Percentiles rank a stretch among this genome's conserved stretches.
Conservation (phyloP, 208 protist species). For the Trypanosoma platydactyli region DNA sequence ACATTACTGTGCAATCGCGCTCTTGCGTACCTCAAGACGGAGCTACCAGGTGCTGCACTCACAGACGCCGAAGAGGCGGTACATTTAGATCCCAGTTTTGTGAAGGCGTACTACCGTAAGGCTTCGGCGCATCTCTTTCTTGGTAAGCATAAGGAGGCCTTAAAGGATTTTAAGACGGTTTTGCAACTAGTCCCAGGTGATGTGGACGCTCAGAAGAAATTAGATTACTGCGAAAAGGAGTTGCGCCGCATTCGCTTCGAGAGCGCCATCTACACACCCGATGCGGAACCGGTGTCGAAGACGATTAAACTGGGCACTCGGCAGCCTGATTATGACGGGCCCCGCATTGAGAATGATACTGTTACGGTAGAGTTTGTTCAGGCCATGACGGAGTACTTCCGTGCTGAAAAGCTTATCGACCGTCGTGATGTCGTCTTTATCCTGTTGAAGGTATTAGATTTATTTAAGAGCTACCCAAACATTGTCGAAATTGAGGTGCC, state of each 20-base stretch:
- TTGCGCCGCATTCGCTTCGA: slow-evolving; percentile 93
- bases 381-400: slow-evolving; percentile 78
- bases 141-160: slow-evolving; percentile 95
- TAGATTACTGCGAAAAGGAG: slow-evolving; percentile 93
- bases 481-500: slow-evolving; percentile 88
- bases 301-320: slow-evolving; percentile 79
- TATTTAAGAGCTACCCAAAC: slow-evolving; percentile 85
- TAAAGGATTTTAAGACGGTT: slow-evolving; percentile 91
- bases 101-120: slow-evolving; percentile 98
- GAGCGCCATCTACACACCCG: slow-evolving; percentile 92
- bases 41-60: slow-evolving; percentile 92
- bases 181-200: slow-evolving; percentile 91
- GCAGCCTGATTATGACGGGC: slow-evolving; percentile 64
- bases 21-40: slow-evolving; percentile 93
- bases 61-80: slow-evolving; percentile 92
- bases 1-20: slow-evolving; percentile 94
- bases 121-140: slow-evolving; percentile 94
- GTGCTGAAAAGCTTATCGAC: slow-evolving; percentile 80
- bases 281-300: slow-evolving; percentile 60
- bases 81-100: slow-evolving; percentile 90
- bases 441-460: slow-evolving; percentile 71
- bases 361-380: slow-evolving; percentile 83
- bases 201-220: slow-evolving; percentile 88
- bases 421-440: slow-evolving; percentile 86
- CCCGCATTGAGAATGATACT: slow-evolving; percentile 64